These are phyloP conservation scores for Vigna mungo DNA, from an alignment of 306 rosid species.

Conservation along the genomic window DNA sequence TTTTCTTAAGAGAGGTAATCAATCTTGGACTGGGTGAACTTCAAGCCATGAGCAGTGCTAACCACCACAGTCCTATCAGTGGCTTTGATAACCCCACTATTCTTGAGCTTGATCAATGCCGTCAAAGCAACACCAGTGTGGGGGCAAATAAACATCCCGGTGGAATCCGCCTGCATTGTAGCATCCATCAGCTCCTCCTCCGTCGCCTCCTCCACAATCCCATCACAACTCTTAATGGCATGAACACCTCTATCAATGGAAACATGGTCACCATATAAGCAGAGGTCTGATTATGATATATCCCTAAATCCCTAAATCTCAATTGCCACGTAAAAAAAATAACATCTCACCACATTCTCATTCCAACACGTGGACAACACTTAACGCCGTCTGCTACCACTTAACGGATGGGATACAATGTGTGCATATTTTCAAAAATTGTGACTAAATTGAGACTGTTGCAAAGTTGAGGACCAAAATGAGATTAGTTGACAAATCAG, in stretches of 20 bases:
- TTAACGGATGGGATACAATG: too few relatives aligned
- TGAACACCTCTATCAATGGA: conserved; percentile 83
- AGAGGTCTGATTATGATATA: too few relatives aligned
- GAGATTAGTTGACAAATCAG: too few relatives aligned
- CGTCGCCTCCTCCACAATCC: conserved; percentile 93
- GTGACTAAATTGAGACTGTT: too few relatives aligned
- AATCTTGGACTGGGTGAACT: conserved; percentile 81
- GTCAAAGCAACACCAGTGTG: conserved; percentile 95
- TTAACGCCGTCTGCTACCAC: too few relatives aligned
- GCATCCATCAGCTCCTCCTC: conserved; percentile 94
- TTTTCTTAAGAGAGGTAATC: conserved; percentile 79
- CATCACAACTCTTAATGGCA: conserved; percentile 71
- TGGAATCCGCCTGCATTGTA: conserved; percentile 79
- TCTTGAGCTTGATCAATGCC: conserved; percentile 77
- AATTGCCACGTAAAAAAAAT: too few relatives aligned
- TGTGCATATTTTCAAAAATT: too few relatives aligned
- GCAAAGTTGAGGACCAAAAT: too few relatives aligned
- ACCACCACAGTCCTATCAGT: conserved; percentile 85
- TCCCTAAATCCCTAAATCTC: too few relatives aligned
- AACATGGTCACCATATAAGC: conserved; percentile 88
- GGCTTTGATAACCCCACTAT: conserved; percentile 67
- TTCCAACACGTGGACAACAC: too few relatives aligned
- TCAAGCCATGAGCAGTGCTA: conserved; percentile 92
- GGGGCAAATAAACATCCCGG: conserved; percentile 92
- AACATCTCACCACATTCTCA: too few relatives aligned